These are phyloP conservation scores for Metarhizium rileyi DNA, from an alignment of 2,329 filamentous ascomycete genomes.

Conservation along the genomic window DNA sequence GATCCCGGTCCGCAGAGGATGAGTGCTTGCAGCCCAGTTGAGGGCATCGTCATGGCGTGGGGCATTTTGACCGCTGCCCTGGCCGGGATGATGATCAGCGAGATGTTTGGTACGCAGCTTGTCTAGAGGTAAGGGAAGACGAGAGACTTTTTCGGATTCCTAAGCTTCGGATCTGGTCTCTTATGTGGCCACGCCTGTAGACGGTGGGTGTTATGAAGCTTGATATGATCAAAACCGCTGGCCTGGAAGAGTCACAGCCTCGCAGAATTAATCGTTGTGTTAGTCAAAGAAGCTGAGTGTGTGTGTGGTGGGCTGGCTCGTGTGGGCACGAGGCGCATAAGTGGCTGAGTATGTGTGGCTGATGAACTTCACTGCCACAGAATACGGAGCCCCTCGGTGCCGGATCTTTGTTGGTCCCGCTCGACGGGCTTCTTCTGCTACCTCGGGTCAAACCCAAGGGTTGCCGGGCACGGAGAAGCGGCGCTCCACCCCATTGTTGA, in stretches of 20 bases:
- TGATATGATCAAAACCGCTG: background rate
- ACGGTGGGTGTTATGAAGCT: background rate
- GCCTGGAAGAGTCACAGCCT: conserved; percentile 6
- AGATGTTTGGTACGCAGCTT: background rate
- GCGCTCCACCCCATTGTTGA: conserved; percentile 10
- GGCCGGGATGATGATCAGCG: background rate
- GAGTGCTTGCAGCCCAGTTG: conserved; percentile 70
- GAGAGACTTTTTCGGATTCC: background rate
- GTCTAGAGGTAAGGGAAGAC: background rate
- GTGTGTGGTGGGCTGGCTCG: background rate
- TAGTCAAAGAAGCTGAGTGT: background rate
- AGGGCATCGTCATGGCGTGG: conserved; percentile 63
- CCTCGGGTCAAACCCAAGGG: conserved; percentile 7
- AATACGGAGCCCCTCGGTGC: conserved; percentile 4
- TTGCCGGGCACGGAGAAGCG: conserved; percentile 7
- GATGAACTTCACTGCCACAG: background rate
- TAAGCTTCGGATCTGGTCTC: background rate
- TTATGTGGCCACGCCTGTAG: background rate
- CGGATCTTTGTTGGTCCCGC: conserved; percentile 9
- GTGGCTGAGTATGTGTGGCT: conserved; percentile 2
- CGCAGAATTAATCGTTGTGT: background rate
- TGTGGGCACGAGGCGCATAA: background rate
- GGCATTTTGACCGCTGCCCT: conserved; percentile 44
- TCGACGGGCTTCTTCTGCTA: background rate
- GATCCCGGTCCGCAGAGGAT: conserved; percentile 77